Evolutionary conservation across 2,329 filamentous ascomycete genomes (phyloP), one percentile per base, ranked within the genome.

Genomic region (Penicillium sp.): DNA sequence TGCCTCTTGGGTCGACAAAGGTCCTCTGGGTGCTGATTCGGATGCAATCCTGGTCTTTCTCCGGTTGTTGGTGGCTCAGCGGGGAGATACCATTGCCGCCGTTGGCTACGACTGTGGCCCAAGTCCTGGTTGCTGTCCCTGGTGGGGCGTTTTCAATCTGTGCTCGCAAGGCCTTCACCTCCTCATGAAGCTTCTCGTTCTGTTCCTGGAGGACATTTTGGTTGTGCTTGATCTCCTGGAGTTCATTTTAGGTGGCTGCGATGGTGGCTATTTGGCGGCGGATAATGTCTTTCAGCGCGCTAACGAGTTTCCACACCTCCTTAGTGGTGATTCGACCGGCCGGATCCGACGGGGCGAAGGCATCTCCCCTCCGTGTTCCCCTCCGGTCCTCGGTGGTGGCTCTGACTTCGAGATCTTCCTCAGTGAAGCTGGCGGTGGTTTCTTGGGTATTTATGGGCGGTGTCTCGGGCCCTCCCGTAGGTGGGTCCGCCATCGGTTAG

Each of bases 371-470:
- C 15, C 22, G 22, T 23, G 31, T 49, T 49, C 31, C 14, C 20
- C 22, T 49, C 46, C 31, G 33, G 7, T 49, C 41, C 46, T 49
- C 33, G 27, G 12, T 18, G 8, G 9, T 55, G 15, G 45, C 15
- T n/a, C 44, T 55, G n/a, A n/a, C n/a, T n/a, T n/a, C n/a, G 63
- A 58, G n/a, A 41, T 64, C 61, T 45, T 64, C 58, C 18, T 18
- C 26, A 15, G 12, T 2, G 18, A 33, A 35, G 11, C 26, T 47
- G n/a, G 44, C 14, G 31, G 23, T 47, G 5, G 45, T 20, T 35
- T 47, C 45, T 33, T 47, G 29, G 22, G 45, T 47, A 20, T 47
- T 47, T 31, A 14, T 47, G 29, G 45, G 45, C 23, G n/a, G 23
- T 18, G 45, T 18, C 45, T 47, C 29, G 29, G 45, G 45, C 29